Evolutionary conservation across 176 grass and related monocot species (phyloP).

Genomic region (Bolboschoenus planiculmis): DNA sequence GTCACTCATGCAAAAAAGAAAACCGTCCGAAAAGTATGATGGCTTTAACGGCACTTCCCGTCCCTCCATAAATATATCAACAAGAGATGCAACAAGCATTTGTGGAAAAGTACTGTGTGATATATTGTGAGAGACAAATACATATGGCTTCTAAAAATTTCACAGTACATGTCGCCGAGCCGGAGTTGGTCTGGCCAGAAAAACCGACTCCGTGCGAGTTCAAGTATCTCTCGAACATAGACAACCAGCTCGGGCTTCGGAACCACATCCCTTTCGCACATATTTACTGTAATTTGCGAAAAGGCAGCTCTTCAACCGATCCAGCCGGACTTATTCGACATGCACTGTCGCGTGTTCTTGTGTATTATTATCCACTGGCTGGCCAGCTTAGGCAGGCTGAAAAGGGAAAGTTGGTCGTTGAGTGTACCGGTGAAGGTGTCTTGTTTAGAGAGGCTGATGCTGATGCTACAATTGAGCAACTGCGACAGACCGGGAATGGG

Average conservation of each 20-base stretch:
- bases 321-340: slow-evolving; percentile 36
- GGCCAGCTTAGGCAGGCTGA: slow-evolving; percentile 41
- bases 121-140: background rate
- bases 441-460: slow-evolving; percentile 59
- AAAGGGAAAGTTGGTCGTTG: slow-evolving; percentile 44
- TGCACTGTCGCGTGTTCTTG: slow-evolving; percentile 44
- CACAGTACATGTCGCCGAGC: slow-evolving; percentile 11
- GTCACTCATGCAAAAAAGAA: background rate
- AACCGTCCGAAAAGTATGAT: background rate
- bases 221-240: slow-evolving; percentile 59
- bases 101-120: background rate
- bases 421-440: slow-evolving; percentile 55
- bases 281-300: slow-evolving; percentile 37
- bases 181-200: slow-evolving; percentile 25
- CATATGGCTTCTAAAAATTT: slow-evolving; percentile 15
- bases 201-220: slow-evolving; percentile 34
- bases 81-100: background rate
- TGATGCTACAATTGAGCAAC: slow-evolving; percentile 25
- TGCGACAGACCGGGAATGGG: background rate
- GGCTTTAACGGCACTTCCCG: background rate
- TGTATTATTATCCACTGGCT: slow-evolving; percentile 63
- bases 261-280: slow-evolving; percentile 56
- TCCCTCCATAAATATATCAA: background rate
- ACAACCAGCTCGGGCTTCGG: slow-evolving; percentile 56
- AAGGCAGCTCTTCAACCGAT: slow-evolving; percentile 13